phyloP scores from a whole-genome alignment of 2,329 filamentous ascomycete species.

The Sarocladiaceae sp. region DNA sequence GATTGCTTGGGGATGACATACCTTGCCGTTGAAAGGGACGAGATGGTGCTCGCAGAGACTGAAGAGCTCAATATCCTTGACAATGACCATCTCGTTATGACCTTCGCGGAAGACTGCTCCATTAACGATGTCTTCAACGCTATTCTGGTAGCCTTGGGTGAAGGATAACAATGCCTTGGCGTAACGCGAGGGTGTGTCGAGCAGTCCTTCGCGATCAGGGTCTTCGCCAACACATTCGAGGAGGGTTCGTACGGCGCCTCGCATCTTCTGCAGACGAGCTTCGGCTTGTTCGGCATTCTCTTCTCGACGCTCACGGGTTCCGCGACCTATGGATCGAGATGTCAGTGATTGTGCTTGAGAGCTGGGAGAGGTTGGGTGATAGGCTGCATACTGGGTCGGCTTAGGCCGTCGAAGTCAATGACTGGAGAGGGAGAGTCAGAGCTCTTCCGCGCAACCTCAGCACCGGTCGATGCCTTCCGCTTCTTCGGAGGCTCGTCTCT shows the following conservation, averaged over 20 bases:
- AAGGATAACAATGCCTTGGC: slow-evolving; percentile 95
- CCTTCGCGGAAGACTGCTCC: slow-evolving; percentile 93
- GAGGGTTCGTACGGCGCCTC: slow-evolving; percentile 59
- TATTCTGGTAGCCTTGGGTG: slow-evolving; percentile 95
- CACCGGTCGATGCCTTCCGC: slow-evolving; percentile 11
- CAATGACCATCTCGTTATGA: slow-evolving; percentile 95
- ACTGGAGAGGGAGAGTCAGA: slow-evolving; percentile 45
- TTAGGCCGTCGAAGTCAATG: slow-evolving; percentile 59
- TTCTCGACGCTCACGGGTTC: slow-evolving; percentile 60
- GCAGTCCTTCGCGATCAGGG: slow-evolving; percentile 59
- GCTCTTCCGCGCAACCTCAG: slow-evolving; percentile 4
- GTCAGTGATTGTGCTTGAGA: slow-evolving; percentile 18
- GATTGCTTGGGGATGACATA: slow-evolving; percentile 30
- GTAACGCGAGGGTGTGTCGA: slow-evolving; percentile 76
- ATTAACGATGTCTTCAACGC: slow-evolving; percentile 87
- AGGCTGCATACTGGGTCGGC: slow-evolving; percentile 45
- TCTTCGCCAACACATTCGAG: slow-evolving; percentile 68
- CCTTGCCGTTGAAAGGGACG: slow-evolving; percentile 94
- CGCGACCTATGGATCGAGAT: slow-evolving; percentile 40
- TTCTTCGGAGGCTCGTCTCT: slow-evolving; percentile 48
- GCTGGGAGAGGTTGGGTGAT: too few species aligned
- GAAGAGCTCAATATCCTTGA: slow-evolving; percentile 86
- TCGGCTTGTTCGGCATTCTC: slow-evolving; percentile 43
- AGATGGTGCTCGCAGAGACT: slow-evolving; percentile 96
- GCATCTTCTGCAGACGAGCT: slow-evolving; percentile 52